These are phyloP conservation scores for Aspergillus affinis DNA, from an alignment of 495 filamentous ascomycete species.

Conservation along the genomic window DNA sequence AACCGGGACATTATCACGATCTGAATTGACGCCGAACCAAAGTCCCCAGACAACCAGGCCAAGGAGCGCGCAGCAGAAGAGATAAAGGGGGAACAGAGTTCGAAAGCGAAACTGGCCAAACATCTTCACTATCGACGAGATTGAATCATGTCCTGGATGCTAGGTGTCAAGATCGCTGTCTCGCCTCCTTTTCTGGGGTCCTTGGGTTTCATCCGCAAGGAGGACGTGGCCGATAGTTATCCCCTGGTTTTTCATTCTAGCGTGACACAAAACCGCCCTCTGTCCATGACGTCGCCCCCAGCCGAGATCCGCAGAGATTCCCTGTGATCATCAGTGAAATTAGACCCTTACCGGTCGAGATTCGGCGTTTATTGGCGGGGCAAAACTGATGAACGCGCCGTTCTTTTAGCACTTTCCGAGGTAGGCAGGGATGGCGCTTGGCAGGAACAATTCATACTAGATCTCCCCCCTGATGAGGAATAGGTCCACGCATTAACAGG, in stretches of 20 bases:
- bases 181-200: neutral
- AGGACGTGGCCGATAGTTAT: neutral
- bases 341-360: neutral
- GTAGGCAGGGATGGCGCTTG: neutral
- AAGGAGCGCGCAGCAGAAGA: neutral
- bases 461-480: neutral
- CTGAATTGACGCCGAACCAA: conserved; percentile 18
- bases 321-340: neutral
- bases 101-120: neutral
- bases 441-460: neutral
- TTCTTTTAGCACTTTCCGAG: neutral
- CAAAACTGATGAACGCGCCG: no score
- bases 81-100: neutral
- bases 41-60: conserved; percentile 8
- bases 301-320: neutral
- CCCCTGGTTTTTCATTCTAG: neutral
- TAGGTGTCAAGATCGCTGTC: neutral
- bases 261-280: neutral
- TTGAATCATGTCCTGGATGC: neutral
- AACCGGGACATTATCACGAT: conserved; percentile 13
- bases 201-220: no score
- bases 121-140: neutral
- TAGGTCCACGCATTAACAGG: neutral
- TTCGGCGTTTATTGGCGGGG: neutral
- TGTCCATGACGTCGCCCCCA: neutral